A percentile compares a stretch with the other conserved stretches of the same genome.
These are phyloP conservation scores for Cladosporium sp. DNA, from an alignment of 2,329 filamentous ascomycete genomes.

Conservation along the genomic window DNA sequence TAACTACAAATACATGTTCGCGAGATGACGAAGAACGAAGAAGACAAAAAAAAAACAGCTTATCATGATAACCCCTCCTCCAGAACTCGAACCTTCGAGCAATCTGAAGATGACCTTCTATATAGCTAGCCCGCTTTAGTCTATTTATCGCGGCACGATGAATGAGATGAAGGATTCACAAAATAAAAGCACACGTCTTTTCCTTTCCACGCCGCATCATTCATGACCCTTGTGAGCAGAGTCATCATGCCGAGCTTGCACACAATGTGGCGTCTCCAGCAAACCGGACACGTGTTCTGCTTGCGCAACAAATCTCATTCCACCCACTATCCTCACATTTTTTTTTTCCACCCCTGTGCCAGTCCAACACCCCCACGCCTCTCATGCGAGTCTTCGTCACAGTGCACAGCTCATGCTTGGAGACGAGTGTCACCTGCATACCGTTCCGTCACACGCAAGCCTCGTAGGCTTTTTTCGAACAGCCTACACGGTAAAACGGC, in stretches of 20 bases:
- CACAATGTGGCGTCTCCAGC: too few species aligned
- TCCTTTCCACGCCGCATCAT: not conserved
- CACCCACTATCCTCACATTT: not conserved
- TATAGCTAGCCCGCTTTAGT: not conserved
- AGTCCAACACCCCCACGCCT: not conserved
- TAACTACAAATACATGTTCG: not conserved
- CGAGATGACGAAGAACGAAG: not conserved
- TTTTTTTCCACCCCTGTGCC: not conserved
- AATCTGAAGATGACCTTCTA: not conserved
- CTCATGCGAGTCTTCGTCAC: not conserved
- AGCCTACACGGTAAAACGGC: not conserved
- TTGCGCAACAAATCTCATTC: not conserved
- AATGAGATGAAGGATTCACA: not conserved
- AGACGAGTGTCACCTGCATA: not conserved
- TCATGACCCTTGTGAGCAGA: not conserved
- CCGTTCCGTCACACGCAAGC: not conserved
- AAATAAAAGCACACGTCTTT: not conserved
- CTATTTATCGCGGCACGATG: slow-evolving; percentile 2
- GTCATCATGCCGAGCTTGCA: not conserved
- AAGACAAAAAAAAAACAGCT: not conserved
- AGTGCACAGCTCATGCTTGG: not conserved
- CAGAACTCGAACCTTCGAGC: not conserved
- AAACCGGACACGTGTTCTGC: not conserved
- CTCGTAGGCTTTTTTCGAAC: not conserved
- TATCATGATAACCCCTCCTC: not conserved